Evolutionary conservation across 208 protist species (phyloP).

Genomic region (Leishmania guyanensis): DNA sequence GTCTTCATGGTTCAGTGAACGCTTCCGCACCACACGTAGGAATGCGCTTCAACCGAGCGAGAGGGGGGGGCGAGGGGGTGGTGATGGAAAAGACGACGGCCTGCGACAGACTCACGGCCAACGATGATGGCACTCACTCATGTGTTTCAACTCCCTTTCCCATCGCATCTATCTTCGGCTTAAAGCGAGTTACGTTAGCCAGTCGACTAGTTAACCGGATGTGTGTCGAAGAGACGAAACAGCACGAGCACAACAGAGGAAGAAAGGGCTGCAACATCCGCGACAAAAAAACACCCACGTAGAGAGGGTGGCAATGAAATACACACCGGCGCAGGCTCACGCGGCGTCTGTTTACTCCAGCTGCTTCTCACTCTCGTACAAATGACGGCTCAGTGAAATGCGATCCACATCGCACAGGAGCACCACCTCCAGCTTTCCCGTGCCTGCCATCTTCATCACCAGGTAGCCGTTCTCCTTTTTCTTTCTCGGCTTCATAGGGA

Average conservation of each 20-base stretch:
- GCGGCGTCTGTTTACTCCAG: conserved; percentile 12
- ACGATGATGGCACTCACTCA: neutral
- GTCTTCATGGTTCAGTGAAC: neutral
- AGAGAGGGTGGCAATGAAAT: neutral
- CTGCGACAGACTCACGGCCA: neutral
- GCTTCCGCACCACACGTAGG: neutral
- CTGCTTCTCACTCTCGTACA: conserved; percentile 56
- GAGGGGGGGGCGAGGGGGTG: neutral
- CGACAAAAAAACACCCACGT: neutral
- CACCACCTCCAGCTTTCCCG: conserved; percentile 30
- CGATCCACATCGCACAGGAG: conserved; percentile 60
- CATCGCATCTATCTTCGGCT: too few species aligned
- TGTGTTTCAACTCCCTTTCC: neutral
- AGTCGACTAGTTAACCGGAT: neutral
- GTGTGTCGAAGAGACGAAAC: neutral
- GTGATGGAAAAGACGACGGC: neutral
- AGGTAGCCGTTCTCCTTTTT: conserved; percentile 57
- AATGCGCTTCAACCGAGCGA: neutral
- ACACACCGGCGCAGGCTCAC: neutral
- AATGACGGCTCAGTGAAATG: conserved; percentile 70
- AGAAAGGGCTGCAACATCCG: neutral
- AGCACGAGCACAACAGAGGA: neutral
- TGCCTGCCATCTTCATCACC: conserved; percentile 65
- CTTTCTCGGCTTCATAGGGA: conserved; percentile 47
- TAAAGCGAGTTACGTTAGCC: neutral